Evolutionary conservation across 768 basidiomycete species (phyloP), one percentile per base, ranked within the genome.

Genomic region (Amanita rimosa): DNA sequence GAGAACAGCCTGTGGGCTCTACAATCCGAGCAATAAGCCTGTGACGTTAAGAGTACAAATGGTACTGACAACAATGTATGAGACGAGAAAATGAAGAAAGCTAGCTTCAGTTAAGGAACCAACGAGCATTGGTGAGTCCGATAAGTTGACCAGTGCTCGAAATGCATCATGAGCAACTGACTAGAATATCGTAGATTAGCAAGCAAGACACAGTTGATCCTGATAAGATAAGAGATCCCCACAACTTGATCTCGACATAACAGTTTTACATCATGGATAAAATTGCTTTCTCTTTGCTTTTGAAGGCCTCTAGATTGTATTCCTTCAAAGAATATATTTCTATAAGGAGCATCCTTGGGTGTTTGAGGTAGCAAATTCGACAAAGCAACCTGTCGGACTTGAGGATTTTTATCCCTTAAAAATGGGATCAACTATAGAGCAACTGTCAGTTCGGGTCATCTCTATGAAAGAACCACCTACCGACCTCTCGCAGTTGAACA

Each of bases 151-250:
- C 44, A 98, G 73, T 2, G 93, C 92, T 52, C 88, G 81, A 62
- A 97, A 86, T 2, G 95, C 95, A 69, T 96, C 93, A 57, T 97
- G 95, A 1, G 95, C 89, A 44, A 91, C 78, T 49, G 81, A 78
- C 91, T 96, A 57, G 16, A 13, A 38, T 46, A 24, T 34, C 6
- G 21, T 7, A 8, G 22, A 34, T 55, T 46, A 58, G 50, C n/a
- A n/a, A 61, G 42, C n/a, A n/a, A 58, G 53, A 46, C 33, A 41
- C 36, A 24, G 16, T 5, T 14, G 36, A 4, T 8, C 21, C 33
- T 27, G 21, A 53, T 26, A 46, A 36, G 21, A 21, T 48, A 26
- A 35, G 35, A 52, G 22, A 1, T 34, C 38, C 75, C 43, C 54
- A 85, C 93, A 46, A 90, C 73, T 61, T 90, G 87, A 65, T 98